Evolutionary conservation across 768 basidiomycete species (phyloP).

Genomic region (Botryobasidium botryosum): DNA sequence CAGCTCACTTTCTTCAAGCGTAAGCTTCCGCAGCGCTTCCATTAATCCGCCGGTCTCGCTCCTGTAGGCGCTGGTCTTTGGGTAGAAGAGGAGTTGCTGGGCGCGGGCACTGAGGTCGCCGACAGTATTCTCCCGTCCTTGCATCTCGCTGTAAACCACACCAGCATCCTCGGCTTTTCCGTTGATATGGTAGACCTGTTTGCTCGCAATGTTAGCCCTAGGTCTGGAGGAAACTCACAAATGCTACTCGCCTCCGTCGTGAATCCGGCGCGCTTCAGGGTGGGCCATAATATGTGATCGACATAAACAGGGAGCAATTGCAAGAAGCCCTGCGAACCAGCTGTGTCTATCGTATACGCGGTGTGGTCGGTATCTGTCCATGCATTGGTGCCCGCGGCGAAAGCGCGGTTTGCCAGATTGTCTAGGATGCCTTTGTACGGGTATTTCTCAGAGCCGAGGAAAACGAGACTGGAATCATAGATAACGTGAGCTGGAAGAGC

Average conservation of each 20-base stretch:
- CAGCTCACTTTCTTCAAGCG: conserved; percentile 67
- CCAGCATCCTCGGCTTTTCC: conserved; percentile 81
- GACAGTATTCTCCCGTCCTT: conserved; percentile 85
- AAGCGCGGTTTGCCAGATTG: conserved; percentile 84
- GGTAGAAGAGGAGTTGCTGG: conserved; percentile 65
- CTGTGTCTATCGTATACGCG: conserved; percentile 89
- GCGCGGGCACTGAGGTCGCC: conserved; percentile 85
- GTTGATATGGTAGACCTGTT: conserved; percentile 77
- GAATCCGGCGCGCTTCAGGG: conserved; percentile 72
- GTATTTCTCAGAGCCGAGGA: conserved; percentile 90
- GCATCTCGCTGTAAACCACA: conserved; percentile 96
- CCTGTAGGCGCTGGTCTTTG: conserved; percentile 69
- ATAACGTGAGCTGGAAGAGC: conserved; percentile 7
- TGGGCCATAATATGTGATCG: conserved; percentile 94
- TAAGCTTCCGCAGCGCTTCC: conserved; percentile 72
- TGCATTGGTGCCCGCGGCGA: conserved; percentile 57
- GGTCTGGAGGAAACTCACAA: not conserved
- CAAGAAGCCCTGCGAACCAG: conserved; percentile 82
- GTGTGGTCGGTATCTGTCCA: conserved; percentile 97
- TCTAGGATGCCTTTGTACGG: conserved; percentile 95
- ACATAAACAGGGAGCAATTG: conserved; percentile 78
- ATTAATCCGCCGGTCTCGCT: conserved; percentile 96
- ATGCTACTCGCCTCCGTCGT: conserved; percentile 32
- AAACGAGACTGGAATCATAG: conserved; percentile 45
- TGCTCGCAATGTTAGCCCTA: not conserved